Evolutionary conservation across 331 rosid species (phyloP).

Genomic region (Malus hybrid): DNA sequence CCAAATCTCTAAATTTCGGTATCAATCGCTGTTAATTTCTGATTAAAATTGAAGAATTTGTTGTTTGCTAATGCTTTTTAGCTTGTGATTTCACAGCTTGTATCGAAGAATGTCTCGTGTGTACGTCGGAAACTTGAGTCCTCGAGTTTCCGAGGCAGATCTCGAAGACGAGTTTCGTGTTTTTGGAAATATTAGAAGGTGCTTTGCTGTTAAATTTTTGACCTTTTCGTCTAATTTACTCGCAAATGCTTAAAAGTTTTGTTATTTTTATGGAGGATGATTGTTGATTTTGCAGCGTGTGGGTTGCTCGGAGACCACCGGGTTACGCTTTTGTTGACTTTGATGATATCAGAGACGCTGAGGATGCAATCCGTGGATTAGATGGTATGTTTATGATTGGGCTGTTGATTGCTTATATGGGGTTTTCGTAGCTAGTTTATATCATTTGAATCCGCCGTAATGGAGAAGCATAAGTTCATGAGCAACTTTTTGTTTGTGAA

Average conservation of each 20-base stretch:
- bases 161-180: slow-evolving; percentile 92
- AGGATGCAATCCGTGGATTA: slow-evolving; percentile 85
- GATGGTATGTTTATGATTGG: slow-evolving; percentile 53
- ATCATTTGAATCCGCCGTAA: neutral
- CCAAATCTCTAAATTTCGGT: neutral
- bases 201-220: neutral
- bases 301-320: slow-evolving; percentile 99
- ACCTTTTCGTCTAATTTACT: neutral
- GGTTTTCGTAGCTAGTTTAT: neutral
- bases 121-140: slow-evolving; percentile 80
- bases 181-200: slow-evolving; percentile 90
- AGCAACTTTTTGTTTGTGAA: neutral
- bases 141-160: slow-evolving; percentile 81
- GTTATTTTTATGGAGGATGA: neutral
- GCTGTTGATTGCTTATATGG: neutral
- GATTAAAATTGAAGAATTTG: neutral
- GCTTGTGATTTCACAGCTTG: slow-evolving; percentile 17
- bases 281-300: slow-evolving; percentile 48
- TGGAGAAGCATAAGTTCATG: neutral
- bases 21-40: neutral
- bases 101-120: slow-evolving; percentile 71
- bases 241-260: neutral
- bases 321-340: slow-evolving; percentile 97
- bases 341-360: slow-evolving; percentile 87
- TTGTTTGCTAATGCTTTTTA: neutral